phyloP scores from a whole-genome alignment of 2,329 filamentous ascomycete genomes.

The Fusarium acutatum region DNA sequence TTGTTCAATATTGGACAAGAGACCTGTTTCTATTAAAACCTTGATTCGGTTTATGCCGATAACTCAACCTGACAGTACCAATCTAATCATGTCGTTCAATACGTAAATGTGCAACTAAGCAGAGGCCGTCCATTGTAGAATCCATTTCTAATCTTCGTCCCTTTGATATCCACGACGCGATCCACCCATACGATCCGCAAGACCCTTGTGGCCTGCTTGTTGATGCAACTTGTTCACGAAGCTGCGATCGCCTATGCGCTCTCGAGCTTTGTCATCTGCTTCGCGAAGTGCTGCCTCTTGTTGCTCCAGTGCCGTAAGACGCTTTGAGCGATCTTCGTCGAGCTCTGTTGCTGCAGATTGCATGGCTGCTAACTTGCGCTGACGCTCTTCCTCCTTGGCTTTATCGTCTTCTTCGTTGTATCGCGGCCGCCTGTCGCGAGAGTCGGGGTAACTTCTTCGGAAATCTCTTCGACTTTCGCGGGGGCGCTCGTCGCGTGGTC shows the following conservation, averaged over 20 bases:
- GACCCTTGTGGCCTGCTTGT: constrained; percentile 60
- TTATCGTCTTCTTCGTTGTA: constrained; percentile 37
- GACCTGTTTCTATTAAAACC: not conserved
- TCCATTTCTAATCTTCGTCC: constrained; percentile 52
- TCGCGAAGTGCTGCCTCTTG: constrained; percentile 71
- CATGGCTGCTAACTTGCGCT: constrained; percentile 76
- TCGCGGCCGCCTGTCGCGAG: constrained; percentile 36
- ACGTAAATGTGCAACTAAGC: not conserved
- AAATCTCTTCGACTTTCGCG: constrained; percentile 41
- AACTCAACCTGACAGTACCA: not conserved
- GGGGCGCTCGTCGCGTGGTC: constrained; percentile 31
- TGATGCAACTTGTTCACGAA: constrained; percentile 72
- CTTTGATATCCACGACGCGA: constrained; percentile 55
- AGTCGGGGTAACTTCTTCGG: constrained; percentile 28
- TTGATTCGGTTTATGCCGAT: not conserved
- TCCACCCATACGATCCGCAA: constrained; percentile 62
- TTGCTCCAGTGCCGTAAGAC: constrained; percentile 72
- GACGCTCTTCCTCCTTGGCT: constrained; percentile 64
- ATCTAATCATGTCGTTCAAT: not conserved
- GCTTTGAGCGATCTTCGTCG: constrained; percentile 73
- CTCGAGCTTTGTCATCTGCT: constrained; percentile 71
- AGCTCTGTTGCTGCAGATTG: constrained; percentile 74
- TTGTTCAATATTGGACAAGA: not conserved
- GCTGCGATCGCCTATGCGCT: constrained; percentile 69
- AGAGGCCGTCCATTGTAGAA: not conserved